Base-by-base conservation (phyloP, 108 stramenopile species). In the Mediolabrus comicus region DNA sequence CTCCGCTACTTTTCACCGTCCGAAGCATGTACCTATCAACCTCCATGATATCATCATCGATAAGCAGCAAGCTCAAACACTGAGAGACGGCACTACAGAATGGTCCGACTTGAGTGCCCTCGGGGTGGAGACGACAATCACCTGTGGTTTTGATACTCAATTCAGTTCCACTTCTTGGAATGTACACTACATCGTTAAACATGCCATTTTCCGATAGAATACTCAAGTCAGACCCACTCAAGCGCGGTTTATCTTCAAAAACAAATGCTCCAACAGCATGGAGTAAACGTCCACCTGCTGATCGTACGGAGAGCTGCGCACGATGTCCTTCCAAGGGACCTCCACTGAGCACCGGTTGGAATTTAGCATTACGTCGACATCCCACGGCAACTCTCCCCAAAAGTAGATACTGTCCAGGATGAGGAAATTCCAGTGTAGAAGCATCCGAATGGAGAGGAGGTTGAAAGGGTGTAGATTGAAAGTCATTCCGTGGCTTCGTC, bases 11-110 rank as follows among this genome's bases (percentile, higher is more conserved):
- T 26, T 53, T 61, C 16, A 70, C 64, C 31, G 76, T 77, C 22
- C 76, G 69, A 2, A 77, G 35, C 76, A 77, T 77, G 49, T 77
- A 77, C 52, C 76, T 54, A 70, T 77, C 76, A 9, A 77, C 76
- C 65, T 77, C 76, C 76, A 77, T 77, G 33, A 64, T 64, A 16
- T 77, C 76, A 43, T 77, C 69, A 59, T 76, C 75, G 4, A 77
- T 51, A 11, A 77, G 36, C 27, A 77, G 24, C 38, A 69, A 39
- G 41, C 69, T 70, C 49, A 77, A 51, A 59, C 76, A 70, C 59
- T 77, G 76, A 4, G 67, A 68, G 26, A 68, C 67, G 3, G 68
- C 63, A 17, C 51, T 53, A 16, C 76, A 77, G 41, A 77, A 77
- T 16, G 76, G 76, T 24, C 76, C 76, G 19, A 77, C 76, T 33